Evolutionary conservation across 2,329 filamentous ascomycete genomes (phyloP), one percentile per base, ranked within the genome.

Genomic region (Shiraia bambusicola): DNA sequence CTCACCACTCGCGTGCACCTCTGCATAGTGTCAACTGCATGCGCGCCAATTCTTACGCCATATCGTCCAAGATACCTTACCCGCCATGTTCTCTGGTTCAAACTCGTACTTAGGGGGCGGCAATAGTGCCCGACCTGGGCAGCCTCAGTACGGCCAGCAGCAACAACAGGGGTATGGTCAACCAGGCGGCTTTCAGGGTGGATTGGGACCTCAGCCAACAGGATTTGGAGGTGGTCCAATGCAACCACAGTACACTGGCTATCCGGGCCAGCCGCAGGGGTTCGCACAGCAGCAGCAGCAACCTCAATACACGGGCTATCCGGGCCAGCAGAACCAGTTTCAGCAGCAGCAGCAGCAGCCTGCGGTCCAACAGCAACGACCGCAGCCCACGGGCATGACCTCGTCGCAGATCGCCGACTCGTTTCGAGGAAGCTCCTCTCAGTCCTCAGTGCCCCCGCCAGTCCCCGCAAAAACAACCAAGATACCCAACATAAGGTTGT

Each of bases 401-500:
- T 84, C 81, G 42, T 72, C 75, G 30, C 80, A 83, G 59, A 81
- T 85, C 59, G 82, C 81, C 45, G 78, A 81, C 58, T 84, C 81
- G 6, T 85, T 85, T 66, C 72, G 76, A 45, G 55, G 32, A 31
- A 35, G 53, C 32, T 46, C 49, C 30, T 50, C 52, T 30, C 45
- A 59, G 25, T 60, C 63, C 13, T 61, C 60, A 56, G 71, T 82
- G 8, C 72, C 82, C 11, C 76, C 82, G 9, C 72, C 82, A 10
- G 79, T 85, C 58, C 82, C 86, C 52, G 78, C 86, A 6, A 83
- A 81, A 59, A 68, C 76, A 30, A 84, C 80, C 56, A 93, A 87
- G 73, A 96, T 98, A 42, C 93, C 93, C 19, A 97, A 87, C 66
- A 94, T 97, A 53, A 81, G 93, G 35, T 74, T 98, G 47, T 95